These are phyloP conservation scores for Ambrosia trifida DNA, from an alignment of 129 eudicot genomes.

Conservation along the genomic window DNA sequence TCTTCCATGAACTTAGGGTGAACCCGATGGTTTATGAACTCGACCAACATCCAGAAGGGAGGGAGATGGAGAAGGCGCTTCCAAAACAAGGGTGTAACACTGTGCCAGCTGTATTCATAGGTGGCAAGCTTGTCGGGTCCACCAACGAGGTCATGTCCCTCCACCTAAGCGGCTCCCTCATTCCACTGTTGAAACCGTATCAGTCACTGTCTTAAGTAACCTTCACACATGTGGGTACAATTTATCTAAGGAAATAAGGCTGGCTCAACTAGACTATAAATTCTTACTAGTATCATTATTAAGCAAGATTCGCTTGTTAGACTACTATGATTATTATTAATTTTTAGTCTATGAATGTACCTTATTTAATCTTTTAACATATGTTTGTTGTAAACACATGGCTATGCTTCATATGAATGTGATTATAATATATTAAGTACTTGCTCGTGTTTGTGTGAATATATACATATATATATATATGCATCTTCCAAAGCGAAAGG, in stretches of 20 bases:
- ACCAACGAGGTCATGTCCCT: conserved; percentile 73
- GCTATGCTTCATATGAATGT: conserved; percentile 28
- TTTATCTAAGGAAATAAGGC: conserved; percentile 41
- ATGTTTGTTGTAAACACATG: conserved; percentile 31
- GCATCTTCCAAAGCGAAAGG: neutral
- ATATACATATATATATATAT: neutral
- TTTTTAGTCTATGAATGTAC: conserved; percentile 35
- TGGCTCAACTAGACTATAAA: conserved; percentile 32
- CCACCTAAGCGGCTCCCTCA: conserved; percentile 75
- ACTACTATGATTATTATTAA: conserved; percentile 22
- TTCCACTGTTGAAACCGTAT: conserved; percentile 61
- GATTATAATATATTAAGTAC: conserved; percentile 29
- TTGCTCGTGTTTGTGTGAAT: neutral
- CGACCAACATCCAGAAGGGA: conserved; percentile 66
- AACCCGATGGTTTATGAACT: conserved; percentile 50
- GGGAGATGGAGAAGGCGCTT: conserved; percentile 77
- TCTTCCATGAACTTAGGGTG: conserved; percentile 61
- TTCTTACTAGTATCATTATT: neutral
- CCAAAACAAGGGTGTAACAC: conserved; percentile 50
- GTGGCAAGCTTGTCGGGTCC: conserved; percentile 82
- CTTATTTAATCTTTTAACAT: conserved; percentile 22
- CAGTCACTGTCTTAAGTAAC: conserved; percentile 35
- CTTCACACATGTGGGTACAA: conserved; percentile 8
- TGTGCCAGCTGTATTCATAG: conserved; percentile 80
- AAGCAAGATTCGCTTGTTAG: conserved; percentile 27